phyloP scores from a whole-genome alignment of 2,329 filamentous ascomycete species.

The Beauveria asiatica region DNA sequence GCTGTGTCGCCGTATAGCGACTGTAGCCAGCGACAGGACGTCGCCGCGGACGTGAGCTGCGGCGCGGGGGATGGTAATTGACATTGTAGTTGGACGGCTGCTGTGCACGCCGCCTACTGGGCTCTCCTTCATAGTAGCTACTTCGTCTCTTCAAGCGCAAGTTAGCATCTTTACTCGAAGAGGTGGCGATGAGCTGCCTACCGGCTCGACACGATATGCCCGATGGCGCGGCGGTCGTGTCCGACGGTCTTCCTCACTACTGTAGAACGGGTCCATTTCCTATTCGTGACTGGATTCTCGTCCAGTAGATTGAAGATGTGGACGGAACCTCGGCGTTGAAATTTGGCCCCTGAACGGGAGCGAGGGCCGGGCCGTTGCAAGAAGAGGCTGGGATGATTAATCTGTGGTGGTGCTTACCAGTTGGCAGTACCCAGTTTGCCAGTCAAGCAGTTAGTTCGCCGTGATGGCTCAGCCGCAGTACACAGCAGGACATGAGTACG shows the following conservation, averaged over 20 bases:
- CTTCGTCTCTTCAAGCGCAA: neutral
- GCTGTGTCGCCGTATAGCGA: neutral
- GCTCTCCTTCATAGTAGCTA: neutral
- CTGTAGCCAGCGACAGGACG: neutral
- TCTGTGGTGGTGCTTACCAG: neutral
- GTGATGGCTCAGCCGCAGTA: neutral
- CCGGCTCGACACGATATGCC: neutral
- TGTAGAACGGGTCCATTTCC: neutral
- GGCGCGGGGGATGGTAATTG: neutral
- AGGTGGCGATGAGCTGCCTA: neutral
- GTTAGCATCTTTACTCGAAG: neutral
- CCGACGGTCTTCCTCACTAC: neutral
- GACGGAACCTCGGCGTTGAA: neutral
- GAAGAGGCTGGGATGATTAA: neutral
- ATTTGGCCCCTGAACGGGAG: neutral
- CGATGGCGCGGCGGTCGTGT: neutral
- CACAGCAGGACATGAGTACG: too few species aligned
- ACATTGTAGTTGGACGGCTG: neutral
- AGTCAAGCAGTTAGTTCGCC: neutral
- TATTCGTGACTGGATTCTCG: neutral
- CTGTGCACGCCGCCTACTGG: neutral
- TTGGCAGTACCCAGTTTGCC: too few species aligned
- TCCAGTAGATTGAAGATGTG: neutral
- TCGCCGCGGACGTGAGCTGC: neutral
- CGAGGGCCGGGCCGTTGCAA: constrained; percentile 8